Evolutionary conservation across 306 rosid genomes (phyloP).

Genomic region (Delonix regia): DNA sequence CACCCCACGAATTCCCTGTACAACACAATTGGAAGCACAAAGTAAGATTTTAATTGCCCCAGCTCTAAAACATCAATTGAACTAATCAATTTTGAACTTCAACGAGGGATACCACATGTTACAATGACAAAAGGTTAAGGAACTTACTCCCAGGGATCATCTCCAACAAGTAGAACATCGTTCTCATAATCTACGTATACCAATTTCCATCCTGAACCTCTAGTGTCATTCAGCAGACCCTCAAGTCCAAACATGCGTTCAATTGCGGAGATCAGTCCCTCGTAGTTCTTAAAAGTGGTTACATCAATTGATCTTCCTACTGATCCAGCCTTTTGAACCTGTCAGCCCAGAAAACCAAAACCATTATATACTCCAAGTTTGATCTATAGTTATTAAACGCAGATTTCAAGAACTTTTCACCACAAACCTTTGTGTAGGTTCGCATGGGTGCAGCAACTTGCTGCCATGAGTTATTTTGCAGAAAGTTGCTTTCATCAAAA

Average conservation of each 20-base stretch:
- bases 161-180: conserved; percentile 79
- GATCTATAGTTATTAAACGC: neutral
- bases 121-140: neutral
- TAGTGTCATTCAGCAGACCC: conserved; percentile 75
- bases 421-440: conserved; percentile 69
- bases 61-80: neutral
- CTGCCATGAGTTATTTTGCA: conserved; percentile 86
- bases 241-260: conserved; percentile 85
- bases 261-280: conserved; percentile 64
- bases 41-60: neutral
- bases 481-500: conserved; percentile 79
- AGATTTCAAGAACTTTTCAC: neutral
- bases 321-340: conserved; percentile 84
- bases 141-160: conserved; percentile 89
- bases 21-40: conserved; percentile 6
- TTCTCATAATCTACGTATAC: conserved; percentile 82
- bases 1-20: conserved; percentile 80
- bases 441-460: conserved; percentile 61
- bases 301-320: conserved; percentile 87
- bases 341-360: conserved; percentile 25
- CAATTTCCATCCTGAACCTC: conserved; percentile 78
- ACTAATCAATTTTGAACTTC: neutral
- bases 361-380: neutral
- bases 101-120: neutral
- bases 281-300: conserved; percentile 67